These are phyloP conservation scores for Panicum miliaceum DNA, from an alignment of 176 grass and related monocot genomes.

Conservation along the genomic window DNA sequence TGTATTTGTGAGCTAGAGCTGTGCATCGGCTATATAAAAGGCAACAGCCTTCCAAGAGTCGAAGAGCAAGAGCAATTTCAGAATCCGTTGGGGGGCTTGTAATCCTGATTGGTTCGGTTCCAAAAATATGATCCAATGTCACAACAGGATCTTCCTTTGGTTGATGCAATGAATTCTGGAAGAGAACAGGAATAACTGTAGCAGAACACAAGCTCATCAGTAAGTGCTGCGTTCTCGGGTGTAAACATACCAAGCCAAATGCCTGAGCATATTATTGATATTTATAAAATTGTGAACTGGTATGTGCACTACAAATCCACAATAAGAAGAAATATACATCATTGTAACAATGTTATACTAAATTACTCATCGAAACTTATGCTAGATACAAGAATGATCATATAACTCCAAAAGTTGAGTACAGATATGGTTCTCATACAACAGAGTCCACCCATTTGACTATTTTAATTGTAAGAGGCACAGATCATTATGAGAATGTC, in stretches of 20 bases:
- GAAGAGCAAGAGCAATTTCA: constrained; percentile 95
- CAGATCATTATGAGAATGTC: neutral
- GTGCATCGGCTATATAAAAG: constrained; percentile 91
- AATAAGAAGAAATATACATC: neutral
- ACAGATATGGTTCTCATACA: neutral
- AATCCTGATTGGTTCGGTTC: constrained; percentile 80
- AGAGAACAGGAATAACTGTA: constrained; percentile 96
- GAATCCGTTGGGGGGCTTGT: constrained; percentile 75
- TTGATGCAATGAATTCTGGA: constrained; percentile 88
- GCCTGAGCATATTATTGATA: neutral
- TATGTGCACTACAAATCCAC: neutral
- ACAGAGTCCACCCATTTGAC: neutral
- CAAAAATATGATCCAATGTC: constrained; percentile 79
- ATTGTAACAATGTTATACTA: neutral
- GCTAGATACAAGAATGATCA: neutral
- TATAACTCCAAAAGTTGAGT: neutral
- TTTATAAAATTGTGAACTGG: neutral
- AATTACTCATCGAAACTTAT: neutral
- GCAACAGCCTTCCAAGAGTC: constrained; percentile 96
- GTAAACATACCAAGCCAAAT: constrained; percentile 24
- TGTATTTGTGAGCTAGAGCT: constrained; percentile 83
- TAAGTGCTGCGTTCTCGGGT: constrained; percentile 32
- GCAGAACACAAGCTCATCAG: constrained; percentile 69
- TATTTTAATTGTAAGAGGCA: neutral
- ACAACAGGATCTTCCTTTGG: constrained; percentile 71